A percentile compares a stretch with the other conserved stretches of the same genome.
Conservation (phyloP, 352 stramenopile genomes). For the Globisporangium polare region DNA sequence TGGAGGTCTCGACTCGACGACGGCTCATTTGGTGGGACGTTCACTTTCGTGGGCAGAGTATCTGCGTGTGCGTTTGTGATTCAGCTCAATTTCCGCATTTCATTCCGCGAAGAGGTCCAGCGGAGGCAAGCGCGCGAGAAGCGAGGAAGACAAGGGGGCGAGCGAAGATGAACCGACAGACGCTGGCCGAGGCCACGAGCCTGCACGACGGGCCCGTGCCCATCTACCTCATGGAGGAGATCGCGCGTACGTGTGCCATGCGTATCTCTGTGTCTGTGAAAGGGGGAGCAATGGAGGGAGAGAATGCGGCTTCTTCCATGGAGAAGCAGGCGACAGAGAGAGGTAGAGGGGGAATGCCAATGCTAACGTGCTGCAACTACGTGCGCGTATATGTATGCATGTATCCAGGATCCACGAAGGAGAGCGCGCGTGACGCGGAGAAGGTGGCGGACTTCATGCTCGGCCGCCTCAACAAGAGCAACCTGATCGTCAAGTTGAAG, state of each 20-base stretch:
- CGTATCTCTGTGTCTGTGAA: background rate
- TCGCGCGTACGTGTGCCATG: constrained; percentile 45
- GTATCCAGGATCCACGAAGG: constrained; percentile 50
- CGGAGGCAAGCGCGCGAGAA: background rate
- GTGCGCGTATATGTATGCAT: constrained; percentile 9
- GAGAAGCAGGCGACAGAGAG: background rate
- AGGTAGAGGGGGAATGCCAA: background rate
- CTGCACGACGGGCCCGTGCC: constrained; percentile 79
- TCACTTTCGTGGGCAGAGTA: background rate
- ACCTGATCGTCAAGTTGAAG: constrained; percentile 85
- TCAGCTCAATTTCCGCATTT: constrained; percentile 1
- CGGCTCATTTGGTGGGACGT: background rate
- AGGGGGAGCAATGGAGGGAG: background rate
- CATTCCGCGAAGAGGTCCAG: background rate
- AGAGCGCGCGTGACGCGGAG: constrained; percentile 60
- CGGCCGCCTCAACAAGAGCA: constrained; percentile 69
- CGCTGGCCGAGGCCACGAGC: constrained; percentile 77
- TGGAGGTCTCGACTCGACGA: background rate
- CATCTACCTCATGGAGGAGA: constrained; percentile 84
- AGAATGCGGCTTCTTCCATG: background rate
- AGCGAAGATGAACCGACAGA: constrained; percentile 68
- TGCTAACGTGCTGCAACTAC: background rate
- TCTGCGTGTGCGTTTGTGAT: background rate
- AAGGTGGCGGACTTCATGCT: constrained; percentile 82
- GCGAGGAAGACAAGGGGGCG: background rate